These are phyloP conservation scores for Imleria badia DNA, from an alignment of 768 basidiomycete genomes.

Conservation along the genomic window DNA sequence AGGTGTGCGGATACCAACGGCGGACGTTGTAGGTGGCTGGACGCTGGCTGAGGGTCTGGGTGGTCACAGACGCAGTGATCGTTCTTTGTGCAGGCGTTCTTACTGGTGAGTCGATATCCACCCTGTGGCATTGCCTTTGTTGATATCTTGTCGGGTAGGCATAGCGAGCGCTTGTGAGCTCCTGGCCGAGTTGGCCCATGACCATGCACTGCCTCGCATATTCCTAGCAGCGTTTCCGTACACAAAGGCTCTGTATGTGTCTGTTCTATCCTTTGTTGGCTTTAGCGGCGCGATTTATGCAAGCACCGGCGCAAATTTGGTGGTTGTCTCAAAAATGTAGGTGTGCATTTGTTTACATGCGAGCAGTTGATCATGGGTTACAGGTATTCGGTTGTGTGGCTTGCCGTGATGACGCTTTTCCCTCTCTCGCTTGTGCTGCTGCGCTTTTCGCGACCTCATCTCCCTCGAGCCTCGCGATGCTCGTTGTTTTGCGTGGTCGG, in stretches of 20 bases:
- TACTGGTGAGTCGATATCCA: constrained; percentile 43
- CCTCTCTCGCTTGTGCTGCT: constrained; percentile 59
- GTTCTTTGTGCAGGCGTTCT: constrained; percentile 73
- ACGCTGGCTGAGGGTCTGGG: constrained; percentile 58
- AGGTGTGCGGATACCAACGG: background rate
- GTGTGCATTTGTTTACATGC: constrained; percentile 3
- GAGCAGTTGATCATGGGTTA: background rate
- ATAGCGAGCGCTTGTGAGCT: constrained; percentile 60
- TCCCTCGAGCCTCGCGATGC: constrained; percentile 44
- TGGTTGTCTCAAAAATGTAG: constrained; percentile 59
- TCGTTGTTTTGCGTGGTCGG: constrained; percentile 41
- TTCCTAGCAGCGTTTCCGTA: constrained; percentile 49
- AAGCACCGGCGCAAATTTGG: constrained; percentile 50
- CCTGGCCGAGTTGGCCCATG: constrained; percentile 54
- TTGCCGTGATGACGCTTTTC: constrained; percentile 63
- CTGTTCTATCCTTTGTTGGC: constrained; percentile 48
- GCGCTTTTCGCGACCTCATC: constrained; percentile 62
- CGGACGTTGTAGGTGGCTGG: constrained; percentile 47
- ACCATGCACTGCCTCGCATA: constrained; percentile 55
- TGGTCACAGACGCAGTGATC: constrained; percentile 67
- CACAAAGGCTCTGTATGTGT: constrained; percentile 53
- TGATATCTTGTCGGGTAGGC: constrained; percentile 33
- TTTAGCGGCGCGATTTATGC: constrained; percentile 59
- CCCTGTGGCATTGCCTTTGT: background rate
- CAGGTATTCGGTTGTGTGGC: constrained; percentile 69